These are phyloP conservation scores for Basidiobolus meristosporus DNA, from an alignment of 371 early-diverging fungal genomes.

Conservation along the genomic window DNA sequence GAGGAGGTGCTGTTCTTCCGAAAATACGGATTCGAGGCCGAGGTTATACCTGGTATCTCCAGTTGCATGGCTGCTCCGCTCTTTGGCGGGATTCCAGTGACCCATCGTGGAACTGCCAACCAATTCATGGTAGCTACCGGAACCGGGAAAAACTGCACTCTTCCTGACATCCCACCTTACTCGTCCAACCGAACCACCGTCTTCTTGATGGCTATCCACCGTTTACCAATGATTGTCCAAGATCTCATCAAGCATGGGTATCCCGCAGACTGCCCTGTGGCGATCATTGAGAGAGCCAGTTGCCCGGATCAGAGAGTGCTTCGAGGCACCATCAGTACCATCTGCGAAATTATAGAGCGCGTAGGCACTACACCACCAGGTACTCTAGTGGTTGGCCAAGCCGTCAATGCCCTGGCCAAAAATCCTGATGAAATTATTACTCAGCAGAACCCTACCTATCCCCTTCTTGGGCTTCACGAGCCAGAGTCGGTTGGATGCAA, in stretches of 20 bases:
- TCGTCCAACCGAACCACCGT: conserved; percentile 56
- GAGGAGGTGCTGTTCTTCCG: conserved; percentile 70
- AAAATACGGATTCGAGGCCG: conserved; percentile 31
- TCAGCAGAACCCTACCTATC: too few species aligned
- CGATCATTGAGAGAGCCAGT: conserved; percentile 57
- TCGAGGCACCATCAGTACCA: conserved; percentile 13
- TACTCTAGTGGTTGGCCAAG: conserved; percentile 39
- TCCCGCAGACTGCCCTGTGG: conserved; percentile 41
- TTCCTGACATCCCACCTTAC: conserved; percentile 46
- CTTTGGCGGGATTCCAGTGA: conserved; percentile 67
- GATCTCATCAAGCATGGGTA: conserved; percentile 31
- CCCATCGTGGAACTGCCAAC: conserved; percentile 71
- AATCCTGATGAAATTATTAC: not conserved
- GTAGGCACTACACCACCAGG: conserved; percentile 56
- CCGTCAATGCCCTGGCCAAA: conserved; percentile 16
- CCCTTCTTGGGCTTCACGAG: too few species aligned
- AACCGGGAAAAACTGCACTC: conserved; percentile 19
- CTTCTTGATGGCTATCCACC: conserved; percentile 70
- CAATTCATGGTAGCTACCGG: conserved; percentile 75
- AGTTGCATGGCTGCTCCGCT: conserved; percentile 55
- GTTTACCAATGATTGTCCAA: conserved; percentile 29
- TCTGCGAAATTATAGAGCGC: conserved; percentile 36
- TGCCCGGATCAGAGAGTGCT: conserved; percentile 35
- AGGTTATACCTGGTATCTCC: conserved; percentile 71
- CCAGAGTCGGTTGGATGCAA: too few species aligned